Evolutionary conservation across 495 filamentous ascomycete genomes (phyloP), one percentile per base, ranked within the genome.

Genomic region (Astrothelium subdiscretum): DNA sequence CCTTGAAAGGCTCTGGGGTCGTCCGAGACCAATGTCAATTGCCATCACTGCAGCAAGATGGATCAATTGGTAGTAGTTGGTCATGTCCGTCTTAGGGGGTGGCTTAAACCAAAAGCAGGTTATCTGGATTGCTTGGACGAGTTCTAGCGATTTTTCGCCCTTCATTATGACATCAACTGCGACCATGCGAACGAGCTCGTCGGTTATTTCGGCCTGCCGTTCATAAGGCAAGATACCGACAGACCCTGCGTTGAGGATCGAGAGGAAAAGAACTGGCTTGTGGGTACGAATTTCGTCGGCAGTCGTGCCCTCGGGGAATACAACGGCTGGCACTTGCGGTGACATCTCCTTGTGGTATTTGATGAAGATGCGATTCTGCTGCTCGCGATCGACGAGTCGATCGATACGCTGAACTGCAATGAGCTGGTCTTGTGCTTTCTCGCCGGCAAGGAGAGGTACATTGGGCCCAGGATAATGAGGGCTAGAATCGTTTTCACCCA

Each of bases 41-140:
- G 85, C 89, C 83, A 97, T 87, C 40, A 88, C 77, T 32, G 89
- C 87, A 6, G 91, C 89, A 59, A 92, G 81, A 68, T 96, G 89
- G 29, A 89, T 84, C 59, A 95, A 77, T 73, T 92, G 89, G 72
- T 95, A 95, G 70, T 92, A 96, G 68, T 94, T 95, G 65, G 94
- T 80, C 73, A 96, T 89, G 62, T 95, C 90, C 57, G 85, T 87
- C 60, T 86, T 79, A 59, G 92, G 87, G 1, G 91, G 90, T 20
- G 90, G 88, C 65, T 82, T 85, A 67, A 96, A 96, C 88, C 89
- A 96, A 27, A 87, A 79, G 18, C 83, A 82, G 29, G 78, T 76
- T 24, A 96, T 75, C 35, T 90, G 77, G 12, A 97, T 72, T 0
- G 89, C 83, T 75, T 97, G 92, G 12, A 96, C 82, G 1, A 97